Evolutionary conservation across 176 grass and related monocot species (phyloP).

Genomic region (Phoenix roebelenii): DNA sequence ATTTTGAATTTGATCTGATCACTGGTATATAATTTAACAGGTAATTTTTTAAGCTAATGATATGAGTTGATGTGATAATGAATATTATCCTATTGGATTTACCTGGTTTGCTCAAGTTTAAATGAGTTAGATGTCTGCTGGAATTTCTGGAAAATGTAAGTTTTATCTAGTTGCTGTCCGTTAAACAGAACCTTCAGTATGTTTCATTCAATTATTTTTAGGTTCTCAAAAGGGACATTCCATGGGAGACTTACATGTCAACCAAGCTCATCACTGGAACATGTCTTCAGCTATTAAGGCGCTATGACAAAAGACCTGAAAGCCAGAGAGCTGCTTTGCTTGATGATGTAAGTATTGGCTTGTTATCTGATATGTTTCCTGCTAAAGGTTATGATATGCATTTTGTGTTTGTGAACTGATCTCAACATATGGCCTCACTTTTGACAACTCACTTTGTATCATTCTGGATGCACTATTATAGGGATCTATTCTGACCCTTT

Average conservation of each 20-base stretch:
- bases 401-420: too few relatives aligned
- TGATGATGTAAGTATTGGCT: slow-evolving; percentile 55
- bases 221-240: slow-evolving; percentile 95
- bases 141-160: not conserved
- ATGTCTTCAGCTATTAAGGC: slow-evolving; percentile 65
- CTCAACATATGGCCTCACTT: too few relatives aligned
- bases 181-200: not conserved
- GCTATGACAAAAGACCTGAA: slow-evolving; percentile 76
- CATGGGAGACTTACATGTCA: slow-evolving; percentile 98
- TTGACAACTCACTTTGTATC: too few relatives aligned
- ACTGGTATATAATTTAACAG: too few relatives aligned
- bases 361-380: not conserved
- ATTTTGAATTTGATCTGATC: too few relatives aligned
- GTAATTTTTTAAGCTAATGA: too few relatives aligned
- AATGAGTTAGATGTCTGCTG: slow-evolving; percentile 3
- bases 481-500: too few relatives aligned
- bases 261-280: slow-evolving; percentile 79
- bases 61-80: too few relatives aligned
- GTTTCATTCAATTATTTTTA: slow-evolving; percentile 33
- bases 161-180: slow-evolving; percentile 2
- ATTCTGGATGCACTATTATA: too few relatives aligned
- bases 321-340: slow-evolving; percentile 63
- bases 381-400: too few relatives aligned
- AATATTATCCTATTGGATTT: too few relatives aligned
- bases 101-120: too few relatives aligned